Evolutionary conservation across 2,329 filamentous ascomycete genomes (phyloP).

Genomic region (Colletotrichum siamense): DNA sequence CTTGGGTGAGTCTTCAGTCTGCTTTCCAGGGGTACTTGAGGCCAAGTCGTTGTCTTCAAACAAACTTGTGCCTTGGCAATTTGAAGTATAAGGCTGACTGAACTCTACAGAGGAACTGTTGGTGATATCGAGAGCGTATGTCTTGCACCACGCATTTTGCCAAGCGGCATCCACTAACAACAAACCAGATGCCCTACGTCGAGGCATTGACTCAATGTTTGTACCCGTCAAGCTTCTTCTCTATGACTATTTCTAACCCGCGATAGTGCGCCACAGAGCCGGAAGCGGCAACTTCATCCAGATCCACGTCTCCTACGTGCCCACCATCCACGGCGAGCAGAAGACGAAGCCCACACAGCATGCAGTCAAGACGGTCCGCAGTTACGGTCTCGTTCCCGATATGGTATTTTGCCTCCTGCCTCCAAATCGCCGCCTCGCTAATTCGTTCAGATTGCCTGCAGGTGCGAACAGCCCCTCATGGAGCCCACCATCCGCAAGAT

Average conservation of each 20-base stretch:
- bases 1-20: conserved; percentile 50
- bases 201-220: conserved; percentile 77
- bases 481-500: conserved; percentile 83
- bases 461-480: conserved; percentile 80
- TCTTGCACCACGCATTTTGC: neutral
- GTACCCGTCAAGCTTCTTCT: neutral
- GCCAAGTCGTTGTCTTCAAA: neutral
- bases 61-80: no score
- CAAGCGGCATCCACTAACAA: neutral
- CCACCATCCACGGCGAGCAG: conserved; percentile 72
- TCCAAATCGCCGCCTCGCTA: neutral
- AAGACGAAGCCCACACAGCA: conserved; percentile 98
- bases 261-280: conserved; percentile 64
- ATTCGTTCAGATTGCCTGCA: conserved; percentile 78
- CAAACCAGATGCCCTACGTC: conserved; percentile 73
- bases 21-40: neutral
- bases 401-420: conserved; percentile 54
- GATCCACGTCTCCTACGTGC: conserved; percentile 89
- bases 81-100: neutral
- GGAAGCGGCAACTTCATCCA: conserved; percentile 84
- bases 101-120: conserved; percentile 28
- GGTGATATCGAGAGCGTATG: conserved; percentile 78
- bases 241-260: neutral
- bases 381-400: conserved; percentile 76
- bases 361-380: conserved; percentile 83